Percentiles rank a stretch among this genome's conserved stretches.
These are phyloP conservation scores for Zangia roseola DNA, from an alignment of 768 basidiomycete species.

Conservation along the genomic window DNA sequence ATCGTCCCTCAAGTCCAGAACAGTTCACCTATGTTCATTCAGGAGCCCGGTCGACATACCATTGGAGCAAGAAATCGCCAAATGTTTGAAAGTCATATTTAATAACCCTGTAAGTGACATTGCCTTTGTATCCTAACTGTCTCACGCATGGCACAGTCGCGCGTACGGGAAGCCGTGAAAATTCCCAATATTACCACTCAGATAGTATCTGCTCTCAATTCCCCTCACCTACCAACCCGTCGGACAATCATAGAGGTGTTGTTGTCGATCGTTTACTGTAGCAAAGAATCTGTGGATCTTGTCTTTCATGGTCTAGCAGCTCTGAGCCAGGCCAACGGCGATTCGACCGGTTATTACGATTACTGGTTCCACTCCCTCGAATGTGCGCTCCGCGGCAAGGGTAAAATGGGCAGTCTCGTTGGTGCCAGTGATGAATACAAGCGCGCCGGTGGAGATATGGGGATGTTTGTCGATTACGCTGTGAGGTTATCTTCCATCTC, in stretches of 20 bases:
- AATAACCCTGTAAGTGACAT: conserved; percentile 54
- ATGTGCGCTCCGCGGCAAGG: conserved; percentile 72
- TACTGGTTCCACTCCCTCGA: conserved; percentile 91
- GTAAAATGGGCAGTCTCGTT: conserved; percentile 93
- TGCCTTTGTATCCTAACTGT: not conserved
- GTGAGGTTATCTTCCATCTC: conserved; percentile 44
- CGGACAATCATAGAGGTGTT: conserved; percentile 80
- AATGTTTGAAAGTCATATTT: conserved; percentile 81
- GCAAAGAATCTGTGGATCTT: conserved; percentile 57
- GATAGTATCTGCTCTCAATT: conserved; percentile 80
- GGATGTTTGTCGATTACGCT: conserved; percentile 79
- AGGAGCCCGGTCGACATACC: conserved; percentile 50
- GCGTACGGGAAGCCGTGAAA: conserved; percentile 69
- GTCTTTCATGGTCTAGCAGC: conserved; percentile 76
- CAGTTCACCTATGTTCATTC: conserved; percentile 7
- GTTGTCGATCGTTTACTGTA: conserved; percentile 66
- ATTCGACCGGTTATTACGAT: conserved; percentile 64
- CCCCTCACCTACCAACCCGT: conserved; percentile 75
- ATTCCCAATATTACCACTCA: conserved; percentile 74
- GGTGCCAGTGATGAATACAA: conserved; percentile 92
- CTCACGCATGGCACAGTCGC: conserved; percentile 43
- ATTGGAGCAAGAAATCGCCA: conserved; percentile 86
- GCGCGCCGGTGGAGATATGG: conserved; percentile 62
- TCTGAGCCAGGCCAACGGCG: conserved; percentile 63
- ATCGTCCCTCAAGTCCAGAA: not conserved